Percentiles rank a stretch among this genome's conserved stretches.
These are phyloP conservation scores for Phytophthora gonapodyides DNA, from an alignment of 352 stramenopile genomes.

Conservation along the genomic window DNA sequence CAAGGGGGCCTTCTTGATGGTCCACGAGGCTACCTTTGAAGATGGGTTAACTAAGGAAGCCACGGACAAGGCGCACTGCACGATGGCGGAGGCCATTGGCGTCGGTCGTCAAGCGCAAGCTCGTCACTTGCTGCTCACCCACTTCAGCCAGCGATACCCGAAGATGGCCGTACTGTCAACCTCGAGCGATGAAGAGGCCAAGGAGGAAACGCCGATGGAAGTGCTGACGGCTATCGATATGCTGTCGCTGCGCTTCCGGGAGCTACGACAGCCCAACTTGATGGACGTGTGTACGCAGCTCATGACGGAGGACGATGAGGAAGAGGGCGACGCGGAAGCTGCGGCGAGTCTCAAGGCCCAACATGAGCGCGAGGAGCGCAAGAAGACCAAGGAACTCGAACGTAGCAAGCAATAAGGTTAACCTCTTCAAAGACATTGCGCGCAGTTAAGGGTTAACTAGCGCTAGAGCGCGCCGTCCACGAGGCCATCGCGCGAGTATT, in stretches of 20 bases:
- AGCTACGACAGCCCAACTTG: slow-evolving; percentile 61
- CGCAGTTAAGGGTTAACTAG: slow-evolving; percentile 14
- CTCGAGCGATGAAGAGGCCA: slow-evolving; percentile 5
- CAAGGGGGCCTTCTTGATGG: slow-evolving; percentile 86
- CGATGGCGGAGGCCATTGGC: slow-evolving; percentile 91
- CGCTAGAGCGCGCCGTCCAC: slow-evolving; percentile 42
- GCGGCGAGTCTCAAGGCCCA: slow-evolving; percentile 27
- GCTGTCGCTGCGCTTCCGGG: slow-evolving; percentile 70
- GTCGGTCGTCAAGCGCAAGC: slow-evolving; percentile 81
- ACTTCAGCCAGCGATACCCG: slow-evolving; percentile 93
- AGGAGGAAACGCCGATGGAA: slow-evolving; percentile 34
- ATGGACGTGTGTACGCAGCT: slow-evolving; percentile 73
- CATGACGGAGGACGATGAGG: slow-evolving; percentile 50
- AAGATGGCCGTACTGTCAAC: slow-evolving; percentile 66
- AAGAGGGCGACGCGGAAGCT: slow-evolving; percentile 21
- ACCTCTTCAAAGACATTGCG: slow-evolving; percentile 18
- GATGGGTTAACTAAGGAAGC: slow-evolving; percentile 93
- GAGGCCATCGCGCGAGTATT: slow-evolving; percentile 84
- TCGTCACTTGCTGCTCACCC: slow-evolving; percentile 93
- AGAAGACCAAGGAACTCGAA: slow-evolving; percentile 27
- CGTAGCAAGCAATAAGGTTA: slow-evolving; percentile 14
- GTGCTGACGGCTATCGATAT: slow-evolving; percentile 80
- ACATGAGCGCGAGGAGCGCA: slow-evolving; percentile 27
- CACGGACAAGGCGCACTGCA: slow-evolving; percentile 95
- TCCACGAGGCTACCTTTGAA: slow-evolving; percentile 99